Conservation (phyloP, 1,284 basidiomycete genomes). For the Ganoderma lucidum region DNA sequence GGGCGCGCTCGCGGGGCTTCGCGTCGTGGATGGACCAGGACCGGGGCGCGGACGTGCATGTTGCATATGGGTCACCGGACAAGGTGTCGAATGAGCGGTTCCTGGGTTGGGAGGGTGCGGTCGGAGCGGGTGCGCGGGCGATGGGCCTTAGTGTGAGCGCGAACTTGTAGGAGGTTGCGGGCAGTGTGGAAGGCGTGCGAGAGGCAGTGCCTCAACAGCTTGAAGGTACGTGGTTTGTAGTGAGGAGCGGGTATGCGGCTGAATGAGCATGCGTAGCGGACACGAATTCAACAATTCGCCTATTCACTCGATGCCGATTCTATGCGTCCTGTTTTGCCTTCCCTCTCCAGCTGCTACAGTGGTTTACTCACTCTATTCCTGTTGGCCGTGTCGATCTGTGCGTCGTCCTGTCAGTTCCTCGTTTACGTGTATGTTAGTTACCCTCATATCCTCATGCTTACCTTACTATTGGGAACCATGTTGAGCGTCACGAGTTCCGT, state of each 20-base stretch:
- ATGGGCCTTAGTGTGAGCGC: slow-evolving; percentile 58
- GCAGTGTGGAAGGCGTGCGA: slow-evolving; percentile 1
- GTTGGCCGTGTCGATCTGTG: slow-evolving; percentile 1
- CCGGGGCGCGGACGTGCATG: slow-evolving; percentile 36
- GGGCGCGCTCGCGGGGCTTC: slow-evolving; percentile 83
- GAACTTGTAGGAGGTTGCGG: slow-evolving; percentile 24
- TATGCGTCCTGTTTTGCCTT: slow-evolving; percentile 2
- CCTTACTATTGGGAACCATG: slow-evolving; percentile 30
- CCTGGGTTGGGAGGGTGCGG: slow-evolving; percentile 77
- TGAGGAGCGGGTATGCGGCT: slow-evolving; percentile 13
- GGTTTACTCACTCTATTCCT: slow-evolving; percentile 2
- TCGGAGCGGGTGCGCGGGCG: slow-evolving; percentile 79
- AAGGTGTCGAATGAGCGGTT: slow-evolving; percentile 62
- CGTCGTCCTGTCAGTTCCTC: slow-evolving; percentile 12
- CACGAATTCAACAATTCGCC: neutral
- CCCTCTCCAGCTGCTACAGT: neutral
- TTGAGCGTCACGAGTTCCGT: slow-evolving; percentile 31
- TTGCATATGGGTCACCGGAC: slow-evolving; percentile 45
- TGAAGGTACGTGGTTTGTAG: slow-evolving; percentile 17
- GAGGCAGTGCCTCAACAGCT: neutral
- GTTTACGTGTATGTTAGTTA: slow-evolving; percentile 21
- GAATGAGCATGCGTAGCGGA: slow-evolving; percentile 20
- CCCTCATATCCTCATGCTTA: slow-evolving; percentile 18
- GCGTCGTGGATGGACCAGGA: slow-evolving; percentile 63
- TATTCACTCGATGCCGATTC: slow-evolving; percentile 16